Evolutionary conservation across 2,329 filamentous ascomycete species (phyloP).

Genomic region (Plenodomus tracheiphilus): DNA sequence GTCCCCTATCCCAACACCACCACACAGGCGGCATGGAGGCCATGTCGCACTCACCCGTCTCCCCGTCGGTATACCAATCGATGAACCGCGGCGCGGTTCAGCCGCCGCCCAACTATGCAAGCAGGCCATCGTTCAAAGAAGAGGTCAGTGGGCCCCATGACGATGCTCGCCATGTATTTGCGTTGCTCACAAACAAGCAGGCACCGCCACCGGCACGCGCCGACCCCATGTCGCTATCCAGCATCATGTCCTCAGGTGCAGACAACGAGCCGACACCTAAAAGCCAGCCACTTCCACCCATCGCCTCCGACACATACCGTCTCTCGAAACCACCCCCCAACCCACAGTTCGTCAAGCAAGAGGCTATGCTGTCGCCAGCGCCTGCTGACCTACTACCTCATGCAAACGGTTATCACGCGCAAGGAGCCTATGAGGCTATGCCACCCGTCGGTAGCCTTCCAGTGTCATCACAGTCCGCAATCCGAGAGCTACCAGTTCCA

Average conservation of each 20-base stretch:
- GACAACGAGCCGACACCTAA: conserved; percentile 68
- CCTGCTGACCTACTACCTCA: conserved; percentile 27
- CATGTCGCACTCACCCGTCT: conserved; percentile 44
- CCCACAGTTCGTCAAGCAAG: conserved; percentile 41
- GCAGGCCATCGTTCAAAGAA: conserved; percentile 38
- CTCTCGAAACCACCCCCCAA: conserved; percentile 25
- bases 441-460: conserved; percentile 23
- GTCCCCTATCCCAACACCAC: conserved; percentile 41
- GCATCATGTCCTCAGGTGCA: conserved; percentile 83
- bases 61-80: conserved; percentile 40
- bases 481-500: conserved; percentile 34
- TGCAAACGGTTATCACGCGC: conserved; percentile 19
- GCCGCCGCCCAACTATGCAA: conserved; percentile 34
- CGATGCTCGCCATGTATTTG: conserved; percentile 1
- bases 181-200: conserved; percentile 27
- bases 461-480: conserved; percentile 16
- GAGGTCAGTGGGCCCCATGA: conserved; percentile 32
- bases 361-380: conserved; percentile 35
- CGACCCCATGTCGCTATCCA: conserved; percentile 94
- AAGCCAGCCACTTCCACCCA: conserved; percentile 45
- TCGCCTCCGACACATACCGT: conserved; percentile 23
- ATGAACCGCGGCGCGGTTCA: conserved; percentile 42
- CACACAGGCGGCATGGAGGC: conserved; percentile 39
- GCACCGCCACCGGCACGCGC: conserved; percentile 74
- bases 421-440: conserved; percentile 26